phyloP scores from a whole-genome alignment of 352 stramenopile genomes.

The Globisporangium apiculatum region DNA sequence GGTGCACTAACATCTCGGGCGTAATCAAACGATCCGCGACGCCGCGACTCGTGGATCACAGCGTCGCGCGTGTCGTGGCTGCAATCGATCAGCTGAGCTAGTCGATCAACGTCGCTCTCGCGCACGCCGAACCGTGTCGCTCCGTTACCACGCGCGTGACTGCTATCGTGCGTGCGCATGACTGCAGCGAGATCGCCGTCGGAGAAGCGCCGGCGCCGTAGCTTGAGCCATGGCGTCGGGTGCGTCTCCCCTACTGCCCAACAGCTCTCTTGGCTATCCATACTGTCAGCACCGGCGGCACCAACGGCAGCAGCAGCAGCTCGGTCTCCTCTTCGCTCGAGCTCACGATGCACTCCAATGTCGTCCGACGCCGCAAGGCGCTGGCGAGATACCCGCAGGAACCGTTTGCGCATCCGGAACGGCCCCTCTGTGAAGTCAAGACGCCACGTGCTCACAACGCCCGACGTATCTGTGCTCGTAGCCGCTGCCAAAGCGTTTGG shows the following conservation, averaged over 20 bases:
- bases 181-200: constrained; percentile 6
- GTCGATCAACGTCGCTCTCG: background rate
- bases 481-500: background rate
- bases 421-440: constrained; percentile 68
- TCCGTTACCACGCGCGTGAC: too few species aligned
- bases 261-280: too few species aligned
- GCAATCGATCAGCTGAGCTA: too few species aligned
- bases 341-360: background rate
- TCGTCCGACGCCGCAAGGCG: background rate
- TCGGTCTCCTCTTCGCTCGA: background rate
- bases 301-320: background rate
- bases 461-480: background rate
- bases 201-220: constrained; percentile 6
- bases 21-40: constrained; percentile 4
- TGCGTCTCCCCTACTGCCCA: too few species aligned
- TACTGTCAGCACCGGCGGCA: too few species aligned
- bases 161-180: background rate
- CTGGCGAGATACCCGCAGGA: constrained; percentile 12
- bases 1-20: background rate
- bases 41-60: background rate
- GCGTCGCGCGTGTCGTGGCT: constrained; percentile 3
- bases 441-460: constrained; percentile 13
- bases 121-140: background rate
- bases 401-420: constrained; percentile 55
- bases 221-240: too few species aligned